These are phyloP conservation scores for Diplocarpon mali DNA, from an alignment of 2,329 filamentous ascomycete genomes.

Conservation along the genomic window DNA sequence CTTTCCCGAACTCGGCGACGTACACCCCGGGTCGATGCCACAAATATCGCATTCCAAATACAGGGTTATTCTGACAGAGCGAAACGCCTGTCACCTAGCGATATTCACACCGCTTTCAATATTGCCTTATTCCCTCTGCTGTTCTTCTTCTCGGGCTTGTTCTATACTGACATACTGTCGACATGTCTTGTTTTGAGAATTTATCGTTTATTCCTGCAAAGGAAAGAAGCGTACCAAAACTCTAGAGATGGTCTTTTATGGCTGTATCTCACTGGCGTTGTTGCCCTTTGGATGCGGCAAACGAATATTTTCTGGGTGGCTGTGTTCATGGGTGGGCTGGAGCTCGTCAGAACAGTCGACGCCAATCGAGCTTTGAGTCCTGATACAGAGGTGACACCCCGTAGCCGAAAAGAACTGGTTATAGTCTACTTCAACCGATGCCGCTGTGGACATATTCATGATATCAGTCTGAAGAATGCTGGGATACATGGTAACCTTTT, in stretches of 20 bases:
- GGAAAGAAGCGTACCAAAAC: conserved; percentile 11
- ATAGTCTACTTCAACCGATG: conserved; percentile 18
- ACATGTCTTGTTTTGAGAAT: conserved; percentile 62
- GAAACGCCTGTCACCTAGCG: conserved; percentile 6
- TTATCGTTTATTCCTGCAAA: conserved; percentile 46
- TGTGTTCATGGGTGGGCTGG: conserved; percentile 57
- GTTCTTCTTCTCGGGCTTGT: conserved; percentile 92
- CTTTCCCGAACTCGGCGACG: conserved; percentile 9
- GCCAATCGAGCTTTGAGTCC: conserved; percentile 25
- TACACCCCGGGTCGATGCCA: neutral
- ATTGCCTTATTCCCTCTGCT: conserved; percentile 76
- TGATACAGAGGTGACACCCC: conserved; percentile 1
- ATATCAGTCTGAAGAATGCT: conserved; percentile 37
- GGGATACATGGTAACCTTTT: conserved; percentile 38
- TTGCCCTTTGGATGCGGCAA: conserved; percentile 70
- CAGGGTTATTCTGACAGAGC: neutral
- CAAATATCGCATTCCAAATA: neutral
- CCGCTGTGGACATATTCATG: conserved; percentile 42
- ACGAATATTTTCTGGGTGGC: conserved; percentile 97
- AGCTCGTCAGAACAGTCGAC: conserved; percentile 42
- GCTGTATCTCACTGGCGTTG: conserved; percentile 43
- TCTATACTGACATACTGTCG: conserved; percentile 88
- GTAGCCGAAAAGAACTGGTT: conserved; percentile 8
- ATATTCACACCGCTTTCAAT: conserved; percentile 59
- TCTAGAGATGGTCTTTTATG: conserved; percentile 22